phyloP scores from a whole-genome alignment of 1,284 basidiomycete genomes.

The Trametes polyzona region DNA sequence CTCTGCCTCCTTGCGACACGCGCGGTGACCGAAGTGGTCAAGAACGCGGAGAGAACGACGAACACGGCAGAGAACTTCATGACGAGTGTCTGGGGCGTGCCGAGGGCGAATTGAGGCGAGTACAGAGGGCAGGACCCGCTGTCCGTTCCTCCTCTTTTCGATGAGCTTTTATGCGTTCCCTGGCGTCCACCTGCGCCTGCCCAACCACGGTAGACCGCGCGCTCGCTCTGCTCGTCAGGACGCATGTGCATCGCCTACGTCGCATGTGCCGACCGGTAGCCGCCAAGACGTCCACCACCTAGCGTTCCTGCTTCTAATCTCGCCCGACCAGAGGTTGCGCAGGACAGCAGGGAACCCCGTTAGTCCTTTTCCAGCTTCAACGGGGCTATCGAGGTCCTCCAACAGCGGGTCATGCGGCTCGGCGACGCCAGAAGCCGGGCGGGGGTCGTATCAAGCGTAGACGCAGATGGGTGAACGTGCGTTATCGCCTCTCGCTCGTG shows the following conservation, averaged over 20 bases:
- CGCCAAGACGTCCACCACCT: background rate
- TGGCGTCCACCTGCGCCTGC: background rate
- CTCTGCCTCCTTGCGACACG: constrained; percentile 27
- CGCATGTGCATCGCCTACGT: constrained; percentile 13
- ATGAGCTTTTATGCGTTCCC: constrained; percentile 1
- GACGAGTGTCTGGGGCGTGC: background rate
- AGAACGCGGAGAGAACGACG: constrained; percentile 20
- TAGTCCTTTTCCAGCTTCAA: background rate
- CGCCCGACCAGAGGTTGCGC: background rate
- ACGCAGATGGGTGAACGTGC: constrained; percentile 1
- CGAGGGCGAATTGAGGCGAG: background rate
- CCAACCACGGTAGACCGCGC: background rate
- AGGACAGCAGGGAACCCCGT: no score
- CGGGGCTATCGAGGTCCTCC: background rate
- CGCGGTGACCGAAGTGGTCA: constrained; percentile 20
- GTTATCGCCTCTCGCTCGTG: constrained; percentile 1
- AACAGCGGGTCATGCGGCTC: background rate
- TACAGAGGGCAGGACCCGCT: background rate
- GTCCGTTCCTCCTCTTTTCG: background rate
- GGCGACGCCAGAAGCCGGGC: background rate
- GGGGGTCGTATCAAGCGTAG: background rate
- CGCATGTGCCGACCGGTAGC: background rate
- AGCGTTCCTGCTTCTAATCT: background rate
- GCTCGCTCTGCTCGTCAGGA: background rate
- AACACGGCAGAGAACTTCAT: constrained; percentile 27